These are phyloP conservation scores for Camellia oleifera DNA, from an alignment of 179 eudicot genomes.

Conservation along the genomic window DNA sequence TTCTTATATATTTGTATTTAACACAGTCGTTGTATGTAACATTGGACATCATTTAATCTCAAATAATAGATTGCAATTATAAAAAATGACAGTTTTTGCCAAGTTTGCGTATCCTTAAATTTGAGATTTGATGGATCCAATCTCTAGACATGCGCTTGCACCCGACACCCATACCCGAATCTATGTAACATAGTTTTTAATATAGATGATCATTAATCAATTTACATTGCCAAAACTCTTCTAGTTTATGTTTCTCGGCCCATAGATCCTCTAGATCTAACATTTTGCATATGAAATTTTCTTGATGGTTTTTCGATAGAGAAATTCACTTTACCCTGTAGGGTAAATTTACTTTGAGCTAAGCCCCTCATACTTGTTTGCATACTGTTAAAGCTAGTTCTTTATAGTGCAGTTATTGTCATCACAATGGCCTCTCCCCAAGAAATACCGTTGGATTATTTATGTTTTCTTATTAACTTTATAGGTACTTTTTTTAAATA, in stretches of 20 bases:
- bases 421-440: not conserved
- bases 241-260: not conserved
- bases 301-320: not conserved
- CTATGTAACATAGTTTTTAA: not conserved
- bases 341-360: not conserved
- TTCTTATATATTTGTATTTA: too few species aligned
- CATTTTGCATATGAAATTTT: not conserved
- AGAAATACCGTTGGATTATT: not conserved
- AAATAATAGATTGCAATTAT: too few species aligned
- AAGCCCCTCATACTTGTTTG: not conserved
- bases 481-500: not conserved
- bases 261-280: not conserved
- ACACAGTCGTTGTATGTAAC: too few species aligned
- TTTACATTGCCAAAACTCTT: not conserved
- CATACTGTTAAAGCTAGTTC: not conserved
- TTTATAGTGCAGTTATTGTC: not conserved
- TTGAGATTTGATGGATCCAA: too few species aligned
- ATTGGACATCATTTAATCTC: too few species aligned
- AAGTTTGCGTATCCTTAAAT: not conserved
- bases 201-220: not conserved
- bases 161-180: too few species aligned
- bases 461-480: not conserved
- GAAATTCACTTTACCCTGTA: not conserved
- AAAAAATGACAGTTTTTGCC: not conserved
- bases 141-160: too few species aligned